phyloP scores from a whole-genome alignment of 495 filamentous ascomycete species.

The Monascus purpureus region DNA sequence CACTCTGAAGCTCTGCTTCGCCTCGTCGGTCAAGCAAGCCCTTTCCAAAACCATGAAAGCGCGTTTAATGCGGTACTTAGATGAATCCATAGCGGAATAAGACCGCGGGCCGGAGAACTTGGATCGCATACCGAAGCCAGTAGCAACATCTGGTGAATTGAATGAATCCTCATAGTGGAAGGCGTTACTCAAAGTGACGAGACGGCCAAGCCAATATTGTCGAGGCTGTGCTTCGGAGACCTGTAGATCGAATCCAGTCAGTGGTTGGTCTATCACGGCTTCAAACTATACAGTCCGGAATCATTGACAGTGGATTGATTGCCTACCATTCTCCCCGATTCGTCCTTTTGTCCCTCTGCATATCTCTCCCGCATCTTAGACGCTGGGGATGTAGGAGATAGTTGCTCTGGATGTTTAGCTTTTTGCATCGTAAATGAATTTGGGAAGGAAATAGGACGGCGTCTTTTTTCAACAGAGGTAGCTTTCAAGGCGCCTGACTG shows the following conservation, averaged over 20 bases:
- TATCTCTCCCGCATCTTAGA: too few relatives aligned
- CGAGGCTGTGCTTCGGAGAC: conserved; percentile 8
- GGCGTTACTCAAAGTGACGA: conserved; percentile 36
- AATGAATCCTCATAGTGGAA: conserved; percentile 34
- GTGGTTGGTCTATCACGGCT: not conserved
- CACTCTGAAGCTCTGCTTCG: conserved; percentile 27
- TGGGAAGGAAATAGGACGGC: not conserved
- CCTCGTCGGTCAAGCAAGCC: conserved; percentile 34
- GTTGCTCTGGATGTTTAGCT: too few relatives aligned
- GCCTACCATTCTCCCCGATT: too few relatives aligned
- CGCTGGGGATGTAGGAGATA: too few relatives aligned
- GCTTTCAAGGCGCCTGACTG: not conserved
- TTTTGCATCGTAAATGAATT: too few relatives aligned
- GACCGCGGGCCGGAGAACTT: conserved; percentile 10
- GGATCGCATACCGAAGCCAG: conserved; percentile 9
- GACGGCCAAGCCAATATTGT: conserved; percentile 43
- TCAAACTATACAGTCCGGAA: too few relatives aligned
- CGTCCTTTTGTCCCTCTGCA: too few relatives aligned
- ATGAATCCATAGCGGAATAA: conserved; percentile 3
- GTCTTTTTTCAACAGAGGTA: not conserved
- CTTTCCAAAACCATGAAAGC: conserved; percentile 34
- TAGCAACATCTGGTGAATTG: conserved; percentile 11
- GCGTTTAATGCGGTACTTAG: conserved; percentile 22
- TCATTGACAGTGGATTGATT: too few relatives aligned
- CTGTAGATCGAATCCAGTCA: conserved; percentile 2